Evolutionary conservation across 2,329 filamentous ascomycete species (phyloP), one percentile per base, ranked within the genome.

Genomic region (Colletotrichum viniferum): DNA sequence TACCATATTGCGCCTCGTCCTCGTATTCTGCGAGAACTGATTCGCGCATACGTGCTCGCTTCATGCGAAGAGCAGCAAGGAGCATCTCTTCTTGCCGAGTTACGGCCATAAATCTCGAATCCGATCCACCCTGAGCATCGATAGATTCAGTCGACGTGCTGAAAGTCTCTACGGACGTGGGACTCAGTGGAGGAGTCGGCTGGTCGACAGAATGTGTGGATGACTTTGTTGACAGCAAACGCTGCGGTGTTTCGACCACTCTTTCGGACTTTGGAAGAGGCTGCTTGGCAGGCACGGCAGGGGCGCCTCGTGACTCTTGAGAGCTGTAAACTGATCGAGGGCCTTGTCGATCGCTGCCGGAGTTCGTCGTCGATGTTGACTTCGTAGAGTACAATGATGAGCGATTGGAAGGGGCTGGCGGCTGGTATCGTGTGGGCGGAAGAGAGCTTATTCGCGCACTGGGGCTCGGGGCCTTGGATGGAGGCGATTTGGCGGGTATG

Each of bases 81-180:
- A 92, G 84, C 85, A 91, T 88, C 81, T 92, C 89, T 76, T 92
- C 90, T 76, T 91, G 89, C 5, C 85, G 86, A 0, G 90, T 91
- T 21, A 92, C 89, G 2, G 89, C 88, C 87, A 92, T 91, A 70
- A 91, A 84, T 2, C 90, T 87, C 30, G 83, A 83, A 55, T 85
- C 81, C 32, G 83, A 82, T 38, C 83, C 81, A 21, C 76, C 79
- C 12, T 79, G 77, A 3, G 78, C 78, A 56, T 85, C 82, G 0
- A 86, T 86, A 4, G 85, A 85, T 13, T 81, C 81, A 0, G 81
- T 81, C 1, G 85, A 83, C 43, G 85, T 85, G 18, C 87, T 82
- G 74, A 85, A 88, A 65, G 88, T 88, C 69, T 91, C 89, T 5
- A 88, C 82, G 8, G 88, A 90, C 3, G 84, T 85, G 0, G 90